Conservation (phyloP, 768 basidiomycete genomes). For the Leccinum incarnatum region DNA sequence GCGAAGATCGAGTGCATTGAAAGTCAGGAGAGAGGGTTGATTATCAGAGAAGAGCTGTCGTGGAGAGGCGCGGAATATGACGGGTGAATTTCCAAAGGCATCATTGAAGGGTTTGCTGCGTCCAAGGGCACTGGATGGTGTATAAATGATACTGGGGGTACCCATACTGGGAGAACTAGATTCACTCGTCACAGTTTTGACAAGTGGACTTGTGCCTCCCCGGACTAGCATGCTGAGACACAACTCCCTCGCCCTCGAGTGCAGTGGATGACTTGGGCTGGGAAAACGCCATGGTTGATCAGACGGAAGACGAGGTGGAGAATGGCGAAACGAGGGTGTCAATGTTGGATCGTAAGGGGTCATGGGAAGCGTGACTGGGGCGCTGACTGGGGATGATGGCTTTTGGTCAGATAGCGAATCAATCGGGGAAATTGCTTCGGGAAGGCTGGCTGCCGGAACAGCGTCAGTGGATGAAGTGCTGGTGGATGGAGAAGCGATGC, state of each 20-base stretch:
- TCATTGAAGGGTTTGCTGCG: constrained; percentile 30
- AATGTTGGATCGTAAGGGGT: constrained; percentile 76
- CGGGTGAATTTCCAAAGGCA: constrained; percentile 32
- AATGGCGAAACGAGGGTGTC: constrained; percentile 78
- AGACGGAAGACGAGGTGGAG: constrained; percentile 68
- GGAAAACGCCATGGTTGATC: constrained; percentile 83
- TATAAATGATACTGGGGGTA: constrained; percentile 30
- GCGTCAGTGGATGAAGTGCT: constrained; percentile 1
- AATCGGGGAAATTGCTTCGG: constrained; percentile 1
- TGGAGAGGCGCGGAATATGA: constrained; percentile 43
- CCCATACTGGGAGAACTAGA: constrained; percentile 33
- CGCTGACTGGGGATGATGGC: constrained; percentile 26
- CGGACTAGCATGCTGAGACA: constrained; percentile 63
- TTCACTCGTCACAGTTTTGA: constrained; percentile 31
- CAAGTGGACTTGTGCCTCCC: constrained; percentile 48
- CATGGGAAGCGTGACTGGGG: constrained; percentile 42
- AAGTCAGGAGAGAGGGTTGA: constrained; percentile 32
- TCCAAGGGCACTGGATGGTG: constrained; percentile 26
- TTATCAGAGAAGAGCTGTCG: constrained; percentile 38
- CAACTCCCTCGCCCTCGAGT: constrained; percentile 60
- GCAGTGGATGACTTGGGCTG: constrained; percentile 75
- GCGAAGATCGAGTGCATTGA: constrained; percentile 32
- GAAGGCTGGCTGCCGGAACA: background rate
- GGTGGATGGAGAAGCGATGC: constrained; percentile 17
- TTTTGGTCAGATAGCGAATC: constrained; percentile 6